Conservation (phyloP, 106 monocot genomes). For the Chionographis japonica region DNA sequence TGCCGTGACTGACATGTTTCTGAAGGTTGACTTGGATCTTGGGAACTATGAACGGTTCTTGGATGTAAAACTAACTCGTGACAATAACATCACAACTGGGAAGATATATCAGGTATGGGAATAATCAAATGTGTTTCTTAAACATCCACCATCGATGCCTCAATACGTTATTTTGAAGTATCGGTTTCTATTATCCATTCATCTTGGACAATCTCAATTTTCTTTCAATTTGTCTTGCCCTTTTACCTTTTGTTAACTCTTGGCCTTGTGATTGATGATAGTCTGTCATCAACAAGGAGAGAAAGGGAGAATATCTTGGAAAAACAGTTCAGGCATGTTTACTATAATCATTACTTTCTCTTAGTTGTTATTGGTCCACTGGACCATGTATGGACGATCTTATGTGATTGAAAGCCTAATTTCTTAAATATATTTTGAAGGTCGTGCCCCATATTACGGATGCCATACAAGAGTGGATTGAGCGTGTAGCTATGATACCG, state of each 20-base stretch:
- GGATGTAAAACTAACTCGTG: constrained; percentile 48
- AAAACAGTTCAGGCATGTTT: constrained; percentile 64
- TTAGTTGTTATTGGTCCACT: background rate
- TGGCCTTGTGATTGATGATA: background rate
- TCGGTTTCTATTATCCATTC: too few relatives aligned
- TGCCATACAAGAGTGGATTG: constrained; percentile 73
- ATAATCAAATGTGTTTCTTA: background rate
- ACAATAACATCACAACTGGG: constrained; percentile 67
- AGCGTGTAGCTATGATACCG: constrained; percentile 47
- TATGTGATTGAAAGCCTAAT: background rate
- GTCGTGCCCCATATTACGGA: constrained; percentile 68
- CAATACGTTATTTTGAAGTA: background rate
- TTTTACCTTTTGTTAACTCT: too few relatives aligned
- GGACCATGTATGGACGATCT: background rate
- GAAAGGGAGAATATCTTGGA: constrained; percentile 65
- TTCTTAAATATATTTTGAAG: constrained; percentile 16
- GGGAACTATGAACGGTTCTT: constrained; percentile 66
- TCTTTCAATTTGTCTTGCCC: background rate
- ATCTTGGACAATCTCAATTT: background rate
- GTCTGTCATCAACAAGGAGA: constrained; percentile 70
- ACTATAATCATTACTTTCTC: background rate
- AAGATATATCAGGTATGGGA: constrained; percentile 59
- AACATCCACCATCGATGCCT: background rate
- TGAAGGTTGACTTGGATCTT: constrained; percentile 60
- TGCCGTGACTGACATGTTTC: background rate